A percentile compares a stretch with the other conserved stretches of the same genome.
phyloP scores from a whole-genome alignment of 208 protist species.

The Crithidia expoeki region DNA sequence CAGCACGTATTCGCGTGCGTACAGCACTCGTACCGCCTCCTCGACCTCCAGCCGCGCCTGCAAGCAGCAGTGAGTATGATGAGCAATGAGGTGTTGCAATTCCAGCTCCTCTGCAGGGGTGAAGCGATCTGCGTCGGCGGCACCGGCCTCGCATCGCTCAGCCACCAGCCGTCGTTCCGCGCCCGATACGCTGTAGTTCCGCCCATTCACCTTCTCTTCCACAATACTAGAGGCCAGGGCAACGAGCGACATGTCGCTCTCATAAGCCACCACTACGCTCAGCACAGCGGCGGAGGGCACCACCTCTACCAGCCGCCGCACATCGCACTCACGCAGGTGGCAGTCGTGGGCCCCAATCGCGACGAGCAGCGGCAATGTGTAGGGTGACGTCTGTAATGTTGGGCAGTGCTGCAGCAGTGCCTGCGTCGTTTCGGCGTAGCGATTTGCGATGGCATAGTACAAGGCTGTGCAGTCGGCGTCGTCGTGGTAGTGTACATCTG shows the following conservation, averaged over 20 bases:
- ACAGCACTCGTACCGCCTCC: conserved; percentile 53
- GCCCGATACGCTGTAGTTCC: conserved; percentile 27
- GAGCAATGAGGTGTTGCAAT: conserved; percentile 30
- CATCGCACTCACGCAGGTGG: conserved; percentile 68
- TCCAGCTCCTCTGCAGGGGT: conserved; percentile 54
- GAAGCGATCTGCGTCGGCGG: conserved; percentile 45
- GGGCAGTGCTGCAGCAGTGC: conserved; percentile 68
- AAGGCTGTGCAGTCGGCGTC: conserved; percentile 82
- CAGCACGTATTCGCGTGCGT: conserved; percentile 69
- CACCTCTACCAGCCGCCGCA: conserved; percentile 64
- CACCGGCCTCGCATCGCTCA: conserved; percentile 26
- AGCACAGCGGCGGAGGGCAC: conserved; percentile 65
- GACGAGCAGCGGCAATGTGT: conserved; percentile 68
- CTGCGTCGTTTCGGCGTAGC: conserved; percentile 63
- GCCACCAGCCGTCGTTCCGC: conserved; percentile 31
- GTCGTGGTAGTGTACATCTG: conserved; percentile 70
- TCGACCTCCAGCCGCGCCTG: conserved; percentile 45
- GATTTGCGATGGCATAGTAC: conserved; percentile 92
- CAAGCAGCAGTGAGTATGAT: conserved; percentile 60
- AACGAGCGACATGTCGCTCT: conserved; percentile 47
- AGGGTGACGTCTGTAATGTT: conserved; percentile 52
- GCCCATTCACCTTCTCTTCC: conserved; percentile 62
- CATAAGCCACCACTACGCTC: conserved; percentile 48
- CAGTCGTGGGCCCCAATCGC: conserved; percentile 80
- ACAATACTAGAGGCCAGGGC: conserved; percentile 66